phyloP scores from a whole-genome alignment of 2,329 filamentous ascomycete species.

The Sporothrix phasma region DNA sequence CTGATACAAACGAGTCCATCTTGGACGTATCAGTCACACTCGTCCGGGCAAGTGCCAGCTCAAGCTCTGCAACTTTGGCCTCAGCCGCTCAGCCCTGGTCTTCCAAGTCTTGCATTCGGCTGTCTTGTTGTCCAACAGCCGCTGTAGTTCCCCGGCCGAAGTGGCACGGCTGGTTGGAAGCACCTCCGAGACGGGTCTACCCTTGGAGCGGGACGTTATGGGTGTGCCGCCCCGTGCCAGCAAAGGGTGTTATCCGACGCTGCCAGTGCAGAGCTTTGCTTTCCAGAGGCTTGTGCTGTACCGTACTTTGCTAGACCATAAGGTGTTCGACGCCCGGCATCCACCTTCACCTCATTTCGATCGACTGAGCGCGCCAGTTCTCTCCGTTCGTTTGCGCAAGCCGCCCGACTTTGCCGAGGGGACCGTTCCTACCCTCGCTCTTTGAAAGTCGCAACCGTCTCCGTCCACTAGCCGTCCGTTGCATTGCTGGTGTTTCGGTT shows the following conservation, averaged over 20 bases:
- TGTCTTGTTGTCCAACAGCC: conserved; percentile 34
- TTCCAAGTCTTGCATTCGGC: conserved; percentile 41
- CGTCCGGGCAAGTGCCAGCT: conserved; percentile 23
- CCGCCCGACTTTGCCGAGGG: neutral
- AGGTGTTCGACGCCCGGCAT: neutral
- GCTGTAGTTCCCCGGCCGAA: conserved; percentile 37
- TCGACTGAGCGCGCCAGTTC: neutral
- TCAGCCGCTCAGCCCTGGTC: conserved; percentile 47
- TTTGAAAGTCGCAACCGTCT: conserved; percentile 11
- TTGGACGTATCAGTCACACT: neutral
- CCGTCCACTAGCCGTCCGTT: neutral
- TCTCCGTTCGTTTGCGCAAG: neutral
- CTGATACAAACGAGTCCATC: neutral
- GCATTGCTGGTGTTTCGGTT: neutral
- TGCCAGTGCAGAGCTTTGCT: neutral
- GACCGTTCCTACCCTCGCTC: conserved; percentile 10
- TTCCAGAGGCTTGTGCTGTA: neutral
- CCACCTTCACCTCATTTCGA: neutral
- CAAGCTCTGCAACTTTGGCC: conserved; percentile 38
- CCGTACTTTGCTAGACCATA: neutral
- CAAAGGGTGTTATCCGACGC: neutral
- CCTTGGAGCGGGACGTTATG: neutral
- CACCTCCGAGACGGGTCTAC: neutral
- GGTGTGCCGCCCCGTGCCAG: neutral
- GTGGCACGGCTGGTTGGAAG: neutral